Evolutionary conservation across 495 filamentous ascomycete species (phyloP), one percentile per base, ranked within the genome.

Genomic region (Lineolata rhizophorae): DNA sequence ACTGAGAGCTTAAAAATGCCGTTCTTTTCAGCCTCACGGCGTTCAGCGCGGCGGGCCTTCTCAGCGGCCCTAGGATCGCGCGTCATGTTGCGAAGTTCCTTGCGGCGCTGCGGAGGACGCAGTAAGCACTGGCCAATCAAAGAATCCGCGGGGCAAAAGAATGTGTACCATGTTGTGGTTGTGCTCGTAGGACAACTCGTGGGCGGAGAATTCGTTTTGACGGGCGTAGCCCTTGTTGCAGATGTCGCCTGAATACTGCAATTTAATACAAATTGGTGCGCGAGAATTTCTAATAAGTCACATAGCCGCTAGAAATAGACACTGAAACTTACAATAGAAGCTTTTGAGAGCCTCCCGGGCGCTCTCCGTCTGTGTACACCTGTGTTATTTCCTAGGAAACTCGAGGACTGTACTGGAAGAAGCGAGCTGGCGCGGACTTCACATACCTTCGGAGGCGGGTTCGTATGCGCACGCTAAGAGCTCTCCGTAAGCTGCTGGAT

Each of bases 281-380:
- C 3, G n/a, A 5, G 2, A 29, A 25, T 12, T 12, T 13, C 28
- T 6, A 26, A 17, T 17, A 32, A 6, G 9, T 9, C 6, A 9
- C 9, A 8, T n/a, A n/a, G n/a, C n/a, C n/a, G n/a, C n/a, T n/a
- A n/a, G n/a, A n/a, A n/a, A n/a, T n/a, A n/a, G n/a, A n/a, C n/a
- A n/a, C n/a, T n/a, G n/a, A n/a, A n/a, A 25, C 44, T 20, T 52
- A 64, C 75, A 97, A 53, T 78, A 82, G 57, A 97, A 93, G 18
- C 79, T 68, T 41, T 76, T 78, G n/a, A 76, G 61, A 3, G 85
- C 85, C 44, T 82, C 79, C 21, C 80, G 72, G 1, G 85, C 85
- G 21, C 75, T 79, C 38, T 83, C 73, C 2, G 85, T 93, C 55
- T 84, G 54, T 27, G 19, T 8, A 20, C 22, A 60, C 58, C 31